Conservation (phyloP, 108 stramenopile genomes). For the Chaetoceros muelleri region DNA sequence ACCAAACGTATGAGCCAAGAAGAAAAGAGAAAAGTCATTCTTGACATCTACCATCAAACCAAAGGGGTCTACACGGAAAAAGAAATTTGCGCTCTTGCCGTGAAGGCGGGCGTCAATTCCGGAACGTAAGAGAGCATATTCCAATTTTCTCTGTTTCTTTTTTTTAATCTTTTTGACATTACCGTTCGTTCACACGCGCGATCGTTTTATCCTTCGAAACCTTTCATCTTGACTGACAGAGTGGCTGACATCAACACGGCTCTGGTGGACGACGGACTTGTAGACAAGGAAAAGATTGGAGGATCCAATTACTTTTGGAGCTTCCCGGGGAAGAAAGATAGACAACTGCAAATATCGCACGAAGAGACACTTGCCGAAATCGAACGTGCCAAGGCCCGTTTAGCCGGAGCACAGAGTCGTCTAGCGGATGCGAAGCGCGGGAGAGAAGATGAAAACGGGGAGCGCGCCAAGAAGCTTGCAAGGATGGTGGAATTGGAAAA, state of each 20-base stretch:
- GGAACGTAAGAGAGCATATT: slow-evolving; percentile 65
- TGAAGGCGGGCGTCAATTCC: slow-evolving; percentile 79
- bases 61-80: slow-evolving; percentile 86
- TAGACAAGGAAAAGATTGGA: slow-evolving; percentile 89
- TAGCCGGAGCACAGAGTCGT: slow-evolving; percentile 45
- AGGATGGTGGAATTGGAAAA: slow-evolving; percentile 35
- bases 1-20: slow-evolving; percentile 81
- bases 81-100: slow-evolving; percentile 63
- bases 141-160: background rate
- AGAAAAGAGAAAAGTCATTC: slow-evolving; percentile 75
- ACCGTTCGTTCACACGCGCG: background rate
- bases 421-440: slow-evolving; percentile 81
- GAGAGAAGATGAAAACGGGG: slow-evolving; percentile 42
- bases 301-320: slow-evolving; percentile 87
- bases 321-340: slow-evolving; percentile 83
- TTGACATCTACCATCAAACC: slow-evolving; percentile 63
- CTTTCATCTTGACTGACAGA: slow-evolving; percentile 8
- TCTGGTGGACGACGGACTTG: slow-evolving; percentile 76
- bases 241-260: slow-evolving; percentile 62
- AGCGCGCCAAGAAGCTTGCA: slow-evolving; percentile 53
- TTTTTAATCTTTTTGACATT: background rate
- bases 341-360: slow-evolving; percentile 47
- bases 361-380: slow-evolving; percentile 36
- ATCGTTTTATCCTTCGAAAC: background rate
- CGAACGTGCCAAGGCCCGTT: slow-evolving; percentile 23